Conservation (phyloP, 768 basidiomycete species). For the Scleroderma bovista region DNA sequence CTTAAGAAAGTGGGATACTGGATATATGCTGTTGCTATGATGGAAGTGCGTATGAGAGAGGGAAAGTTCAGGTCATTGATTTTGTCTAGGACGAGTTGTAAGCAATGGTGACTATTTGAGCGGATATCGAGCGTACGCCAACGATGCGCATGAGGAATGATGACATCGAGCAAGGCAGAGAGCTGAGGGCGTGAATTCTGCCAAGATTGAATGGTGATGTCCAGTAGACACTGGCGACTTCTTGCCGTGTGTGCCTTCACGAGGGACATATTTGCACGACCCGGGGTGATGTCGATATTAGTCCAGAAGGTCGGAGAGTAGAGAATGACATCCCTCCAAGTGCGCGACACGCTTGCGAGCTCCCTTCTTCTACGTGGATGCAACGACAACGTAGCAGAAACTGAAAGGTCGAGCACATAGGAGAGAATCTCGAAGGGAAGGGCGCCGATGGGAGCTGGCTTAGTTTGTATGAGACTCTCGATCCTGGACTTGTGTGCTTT, state of each 20-base stretch:
- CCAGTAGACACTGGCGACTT: neutral
- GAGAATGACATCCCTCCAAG: neutral
- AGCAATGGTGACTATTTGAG: neutral
- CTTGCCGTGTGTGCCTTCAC: neutral
- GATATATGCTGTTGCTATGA: neutral
- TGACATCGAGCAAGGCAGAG: neutral
- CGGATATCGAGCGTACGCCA: neutral
- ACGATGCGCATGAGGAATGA: neutral
- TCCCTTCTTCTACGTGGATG: neutral
- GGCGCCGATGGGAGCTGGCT: neutral
- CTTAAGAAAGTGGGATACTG: neutral
- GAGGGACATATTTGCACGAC: neutral
- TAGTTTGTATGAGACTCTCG: neutral
- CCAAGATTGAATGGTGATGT: neutral
- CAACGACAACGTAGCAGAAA: neutral
- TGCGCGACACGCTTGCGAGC: neutral
- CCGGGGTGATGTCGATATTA: neutral
- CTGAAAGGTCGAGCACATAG: neutral
- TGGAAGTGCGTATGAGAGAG: neutral
- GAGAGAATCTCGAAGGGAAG: neutral
- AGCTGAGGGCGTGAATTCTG: neutral
- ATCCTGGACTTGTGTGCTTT: neutral
- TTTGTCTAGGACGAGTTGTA: neutral
- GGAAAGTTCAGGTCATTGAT: neutral
- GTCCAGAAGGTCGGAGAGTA: neutral